Evolutionary conservation across 1,284 basidiomycete species (phyloP).

Genomic region (Trametes polyzona): DNA sequence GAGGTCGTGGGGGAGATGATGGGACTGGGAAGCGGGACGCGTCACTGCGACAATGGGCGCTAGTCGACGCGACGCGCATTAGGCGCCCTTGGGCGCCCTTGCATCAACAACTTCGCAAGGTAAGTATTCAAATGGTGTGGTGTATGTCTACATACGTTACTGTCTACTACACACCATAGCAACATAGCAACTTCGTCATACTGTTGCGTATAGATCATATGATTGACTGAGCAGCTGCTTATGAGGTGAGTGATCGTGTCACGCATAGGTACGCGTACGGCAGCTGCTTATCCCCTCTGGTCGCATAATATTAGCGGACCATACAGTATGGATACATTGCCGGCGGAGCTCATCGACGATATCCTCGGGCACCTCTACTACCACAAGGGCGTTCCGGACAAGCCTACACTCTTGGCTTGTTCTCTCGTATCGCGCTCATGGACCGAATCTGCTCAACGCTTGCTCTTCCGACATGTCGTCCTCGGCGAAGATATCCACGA

Average conservation of each 20-base stretch:
- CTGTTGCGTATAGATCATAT: too few relatives aligned
- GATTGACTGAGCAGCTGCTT: too few relatives aligned
- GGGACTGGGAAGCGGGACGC: conserved; percentile 17
- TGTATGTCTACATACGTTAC: too few relatives aligned
- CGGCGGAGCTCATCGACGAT: conserved; percentile 47
- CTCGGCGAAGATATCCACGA: conserved; percentile 4
- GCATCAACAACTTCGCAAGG: too few relatives aligned
- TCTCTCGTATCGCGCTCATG: conserved; percentile 43
- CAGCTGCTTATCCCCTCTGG: not conserved
- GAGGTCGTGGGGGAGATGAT: not conserved
- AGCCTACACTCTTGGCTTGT: conserved; percentile 37
- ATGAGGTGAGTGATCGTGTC: not conserved
- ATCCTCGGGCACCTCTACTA: conserved; percentile 47
- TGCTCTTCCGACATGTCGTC: conserved; percentile 42
- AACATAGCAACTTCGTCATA: too few relatives aligned
- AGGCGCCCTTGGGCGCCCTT: conserved; percentile 10
- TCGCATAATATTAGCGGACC: not conserved
- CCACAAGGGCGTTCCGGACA: conserved; percentile 37
- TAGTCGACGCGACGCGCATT: conserved; percentile 16
- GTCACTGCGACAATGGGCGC: conserved; percentile 24
- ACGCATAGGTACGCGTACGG: too few relatives aligned
- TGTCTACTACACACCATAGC: too few relatives aligned
- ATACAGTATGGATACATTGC: conserved; percentile 29
- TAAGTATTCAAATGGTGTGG: too few relatives aligned
- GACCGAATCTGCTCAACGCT: conserved; percentile 43